Evolutionary conservation across 352 stramenopile species (phyloP).

Genomic region (Pilasporangium apinafurcum): DNA sequence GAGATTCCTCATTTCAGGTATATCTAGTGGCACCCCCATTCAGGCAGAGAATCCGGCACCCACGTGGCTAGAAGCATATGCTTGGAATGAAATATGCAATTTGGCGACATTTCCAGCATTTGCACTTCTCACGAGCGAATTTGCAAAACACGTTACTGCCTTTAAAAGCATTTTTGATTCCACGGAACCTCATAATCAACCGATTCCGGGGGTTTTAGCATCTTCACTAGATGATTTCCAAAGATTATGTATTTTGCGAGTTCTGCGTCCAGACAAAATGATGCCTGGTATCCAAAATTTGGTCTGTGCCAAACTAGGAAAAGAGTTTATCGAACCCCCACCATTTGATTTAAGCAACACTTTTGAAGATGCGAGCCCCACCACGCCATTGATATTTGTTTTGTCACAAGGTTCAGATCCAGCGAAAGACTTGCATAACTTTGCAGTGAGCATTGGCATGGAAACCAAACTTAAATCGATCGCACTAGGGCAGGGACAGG

Average conservation of each 20-base stretch:
- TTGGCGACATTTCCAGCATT: conserved; percentile 69
- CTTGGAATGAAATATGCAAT: conserved; percentile 73
- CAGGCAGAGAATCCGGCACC: conserved; percentile 46
- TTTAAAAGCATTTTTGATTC: conserved; percentile 81
- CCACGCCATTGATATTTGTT: conserved; percentile 92
- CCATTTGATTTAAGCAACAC: conserved; percentile 88
- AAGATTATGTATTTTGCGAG: conserved; percentile 72
- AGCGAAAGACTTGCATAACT: conserved; percentile 90
- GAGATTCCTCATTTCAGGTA: conserved; percentile 88
- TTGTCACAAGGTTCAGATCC: conserved; percentile 92
- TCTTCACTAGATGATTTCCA: conserved; percentile 75
- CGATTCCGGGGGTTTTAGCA: conserved; percentile 52
- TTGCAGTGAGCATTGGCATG: conserved; percentile 83
- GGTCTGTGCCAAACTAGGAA: conserved; percentile 80
- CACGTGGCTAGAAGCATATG: conserved; percentile 65
- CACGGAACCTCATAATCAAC: conserved; percentile 68
- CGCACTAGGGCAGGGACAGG: conserved; percentile 91
- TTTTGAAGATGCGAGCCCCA: conserved; percentile 85
- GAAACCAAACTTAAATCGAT: conserved; percentile 90
- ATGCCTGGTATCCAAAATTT: conserved; percentile 88
- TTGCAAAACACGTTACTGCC: conserved; percentile 36
- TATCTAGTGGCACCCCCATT: conserved; percentile 29
- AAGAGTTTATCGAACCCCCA: conserved; percentile 89
- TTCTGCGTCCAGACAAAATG: conserved; percentile 79
- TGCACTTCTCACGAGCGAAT: conserved; percentile 37